These are phyloP conservation scores for Mycena rosella DNA, from an alignment of 768 basidiomycete genomes.

Conservation along the genomic window DNA sequence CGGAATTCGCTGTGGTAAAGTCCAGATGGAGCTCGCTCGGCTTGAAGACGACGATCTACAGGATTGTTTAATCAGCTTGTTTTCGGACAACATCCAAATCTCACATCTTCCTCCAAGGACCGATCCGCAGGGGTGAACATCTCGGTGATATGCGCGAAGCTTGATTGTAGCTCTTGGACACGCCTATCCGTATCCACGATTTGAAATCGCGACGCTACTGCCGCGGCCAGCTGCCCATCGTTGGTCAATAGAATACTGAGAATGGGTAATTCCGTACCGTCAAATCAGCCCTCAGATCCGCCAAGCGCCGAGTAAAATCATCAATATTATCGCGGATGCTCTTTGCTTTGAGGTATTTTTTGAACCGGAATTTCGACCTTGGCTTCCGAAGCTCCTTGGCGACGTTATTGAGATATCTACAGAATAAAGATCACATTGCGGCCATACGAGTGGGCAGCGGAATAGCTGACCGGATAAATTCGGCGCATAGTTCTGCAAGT, in stretches of 20 bases:
- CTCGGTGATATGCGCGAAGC: neutral
- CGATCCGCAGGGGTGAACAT: neutral
- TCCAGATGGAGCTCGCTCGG: constrained; percentile 14
- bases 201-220: constrained; percentile 16
- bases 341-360: constrained; percentile 18
- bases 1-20: neutral
- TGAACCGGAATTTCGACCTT: constrained; percentile 13
- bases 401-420: constrained; percentile 16
- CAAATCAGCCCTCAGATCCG: constrained; percentile 8
- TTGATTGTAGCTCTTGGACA: neutral
- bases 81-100: neutral
- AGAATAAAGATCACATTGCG: neutral
- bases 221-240: constrained; percentile 7
- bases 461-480: neutral
- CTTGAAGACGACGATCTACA: constrained; percentile 9
- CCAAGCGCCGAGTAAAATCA: neutral
- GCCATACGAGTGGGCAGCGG: neutral
- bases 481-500: neutral
- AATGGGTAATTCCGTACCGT: neutral
- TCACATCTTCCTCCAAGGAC: constrained; percentile 17
- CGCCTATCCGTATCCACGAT: constrained; percentile 1
- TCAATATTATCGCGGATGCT: constrained; percentile 15
- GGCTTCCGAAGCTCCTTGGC: neutral
- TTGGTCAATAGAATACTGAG: neutral
- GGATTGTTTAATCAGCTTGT: neutral